These are phyloP conservation scores for Syzygium oleosum DNA, from an alignment of 345 rosid species.

Conservation along the genomic window DNA sequence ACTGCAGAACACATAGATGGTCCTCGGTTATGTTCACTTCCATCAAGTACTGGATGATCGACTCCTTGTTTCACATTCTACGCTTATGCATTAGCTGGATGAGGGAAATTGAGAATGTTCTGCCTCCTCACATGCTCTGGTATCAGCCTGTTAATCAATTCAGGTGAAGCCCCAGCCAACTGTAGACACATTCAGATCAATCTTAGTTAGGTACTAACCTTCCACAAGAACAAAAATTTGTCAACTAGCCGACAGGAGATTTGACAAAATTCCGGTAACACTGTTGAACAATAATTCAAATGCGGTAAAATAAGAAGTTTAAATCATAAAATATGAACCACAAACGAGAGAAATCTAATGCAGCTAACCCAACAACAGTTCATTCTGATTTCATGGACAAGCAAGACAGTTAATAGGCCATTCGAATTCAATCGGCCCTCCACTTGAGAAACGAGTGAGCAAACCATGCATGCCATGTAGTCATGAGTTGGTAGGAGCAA, in stretches of 20 bases:
- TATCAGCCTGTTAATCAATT: slow-evolving; percentile 60
- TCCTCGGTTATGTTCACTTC: background rate
- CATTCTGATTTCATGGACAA: background rate
- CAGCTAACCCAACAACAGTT: background rate
- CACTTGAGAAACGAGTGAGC: background rate
- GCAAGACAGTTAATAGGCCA: background rate
- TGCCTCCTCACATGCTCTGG: slow-evolving; percentile 65
- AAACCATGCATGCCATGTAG: background rate
- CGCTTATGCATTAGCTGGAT: slow-evolving; percentile 26
- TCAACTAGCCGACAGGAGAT: background rate
- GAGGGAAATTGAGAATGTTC: slow-evolving; percentile 22
- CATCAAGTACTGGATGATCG: background rate
- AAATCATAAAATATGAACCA: background rate
- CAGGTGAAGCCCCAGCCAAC: slow-evolving; percentile 63
- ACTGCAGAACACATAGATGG: background rate
- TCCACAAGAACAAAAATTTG: background rate
- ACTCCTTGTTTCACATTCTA: background rate
- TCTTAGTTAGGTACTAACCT: background rate
- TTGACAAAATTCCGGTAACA: background rate
- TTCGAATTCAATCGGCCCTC: background rate
- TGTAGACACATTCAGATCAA: slow-evolving; percentile 8
- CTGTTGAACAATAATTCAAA: background rate
- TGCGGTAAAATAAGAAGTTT: background rate
- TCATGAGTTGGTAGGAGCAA: background rate
- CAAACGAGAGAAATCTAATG: background rate